Percentiles rank a stretch among this genome's conserved stretches.
Conservation (phyloP, 495 filamentous ascomycete species). For the Penicillium manginii region DNA sequence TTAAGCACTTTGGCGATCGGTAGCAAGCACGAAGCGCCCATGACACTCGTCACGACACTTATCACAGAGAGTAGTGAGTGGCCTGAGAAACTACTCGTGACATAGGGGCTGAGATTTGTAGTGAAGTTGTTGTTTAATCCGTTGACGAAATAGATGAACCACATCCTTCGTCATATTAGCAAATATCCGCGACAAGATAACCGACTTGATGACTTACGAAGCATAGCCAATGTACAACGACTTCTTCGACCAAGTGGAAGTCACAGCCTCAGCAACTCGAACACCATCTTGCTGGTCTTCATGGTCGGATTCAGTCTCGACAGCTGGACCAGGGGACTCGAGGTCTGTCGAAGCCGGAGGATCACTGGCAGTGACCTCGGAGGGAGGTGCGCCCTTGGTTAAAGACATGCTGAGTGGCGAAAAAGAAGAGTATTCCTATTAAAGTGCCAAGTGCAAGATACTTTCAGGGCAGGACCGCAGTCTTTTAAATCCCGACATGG, state of each 20-base stretch:
- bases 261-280: conserved; percentile 31
- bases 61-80: conserved; percentile 39
- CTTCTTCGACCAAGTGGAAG: conserved; percentile 26
- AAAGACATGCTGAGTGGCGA: not conserved
- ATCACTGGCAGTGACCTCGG: not conserved
- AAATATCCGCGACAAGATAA: not conserved
- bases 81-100: conserved; percentile 33
- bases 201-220: conserved; percentile 17
- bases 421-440: not conserved
- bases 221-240: conserved; percentile 27
- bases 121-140: conserved; percentile 3
- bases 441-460: not conserved
- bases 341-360: not conserved
- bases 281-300: conserved; percentile 31
- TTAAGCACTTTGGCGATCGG: conserved; percentile 70
- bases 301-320: not conserved
- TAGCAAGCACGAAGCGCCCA: conserved; percentile 44
- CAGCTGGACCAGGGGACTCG: not conserved
- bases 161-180: conserved; percentile 21
- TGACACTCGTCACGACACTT: conserved; percentile 44
- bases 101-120: conserved; percentile 14
- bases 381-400: not conserved
- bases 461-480: not conserved
- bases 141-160: conserved; percentile 32
- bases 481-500: not conserved